phyloP scores from a whole-genome alignment of 768 basidiomycete genomes.

The Coprinopsis strossmayeri region DNA sequence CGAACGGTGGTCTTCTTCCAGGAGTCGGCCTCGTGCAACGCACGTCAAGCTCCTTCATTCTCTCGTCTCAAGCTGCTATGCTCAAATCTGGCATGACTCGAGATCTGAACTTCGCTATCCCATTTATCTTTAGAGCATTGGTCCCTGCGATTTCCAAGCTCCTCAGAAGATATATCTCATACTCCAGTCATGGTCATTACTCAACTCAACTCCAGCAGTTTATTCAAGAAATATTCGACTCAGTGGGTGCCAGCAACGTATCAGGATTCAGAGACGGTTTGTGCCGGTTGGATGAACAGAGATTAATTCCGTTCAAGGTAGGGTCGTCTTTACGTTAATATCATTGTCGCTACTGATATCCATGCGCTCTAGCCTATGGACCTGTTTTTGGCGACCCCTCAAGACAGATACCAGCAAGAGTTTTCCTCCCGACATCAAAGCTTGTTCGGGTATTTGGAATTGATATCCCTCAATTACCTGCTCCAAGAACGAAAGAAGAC shows the following conservation, averaged over 20 bases:
- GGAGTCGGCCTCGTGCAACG: slow-evolving; percentile 41
- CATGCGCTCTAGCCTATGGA: neutral
- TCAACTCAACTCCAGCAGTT: neutral
- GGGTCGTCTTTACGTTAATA: no score
- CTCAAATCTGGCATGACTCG: neutral
- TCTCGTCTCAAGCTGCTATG: neutral
- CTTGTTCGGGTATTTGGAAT: slow-evolving; percentile 5
- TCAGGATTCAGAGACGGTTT: neutral
- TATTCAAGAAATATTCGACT: neutral
- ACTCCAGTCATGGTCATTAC: neutral
- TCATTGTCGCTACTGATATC: neutral
- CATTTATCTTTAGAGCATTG: slow-evolving; percentile 4
- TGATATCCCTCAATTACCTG: slow-evolving; percentile 5
- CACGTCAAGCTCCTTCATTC: slow-evolving; percentile 29
- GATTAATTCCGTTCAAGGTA: neutral
- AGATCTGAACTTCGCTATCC: neutral
- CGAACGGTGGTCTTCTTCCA: slow-evolving; percentile 20
- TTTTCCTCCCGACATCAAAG: neutral
- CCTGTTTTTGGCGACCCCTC: neutral
- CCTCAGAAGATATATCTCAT: neutral
- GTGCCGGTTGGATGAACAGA: no score
- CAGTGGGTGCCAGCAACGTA: neutral
- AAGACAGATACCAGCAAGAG: neutral
- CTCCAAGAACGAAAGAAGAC: neutral
- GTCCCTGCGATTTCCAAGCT: neutral